Base-by-base conservation (phyloP, 306 rosid species). In the Rosa multiflora region DNA sequence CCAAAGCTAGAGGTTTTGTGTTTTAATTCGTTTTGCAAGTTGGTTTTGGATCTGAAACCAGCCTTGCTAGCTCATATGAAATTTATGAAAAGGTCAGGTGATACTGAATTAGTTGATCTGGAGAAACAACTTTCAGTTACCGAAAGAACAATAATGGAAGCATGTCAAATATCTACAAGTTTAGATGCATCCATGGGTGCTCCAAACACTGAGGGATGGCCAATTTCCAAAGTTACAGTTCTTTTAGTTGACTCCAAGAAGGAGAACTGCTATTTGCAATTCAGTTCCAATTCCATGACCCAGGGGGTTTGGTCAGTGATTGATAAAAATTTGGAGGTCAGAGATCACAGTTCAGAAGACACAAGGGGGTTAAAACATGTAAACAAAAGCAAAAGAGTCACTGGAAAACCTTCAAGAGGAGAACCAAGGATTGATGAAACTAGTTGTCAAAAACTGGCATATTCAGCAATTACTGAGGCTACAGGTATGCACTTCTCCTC, bases 251-350 rank as follows among this genome's bases (percentile, higher is more conserved):
- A 94, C 82, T 76, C 82, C 68, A 85, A 83, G 83, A 88, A 84
- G 78, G 96, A 94, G 83, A 81, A 83, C 56, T 94, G 97, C 79
- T 67, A 84, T 21, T 89, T 94, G 88, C 73, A 40, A 62, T 82
- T 77, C 77, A 79, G 78, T 88, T 82, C 88, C 76, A 76, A 78
- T 87, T 83, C 89, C 77, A 76, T 82, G 68, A 90, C 97, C 43
- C 63, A 70, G 20, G 97, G 96, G 66, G 88, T 87, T 66, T 92
- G 97, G 97, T 89, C 97, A 63, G 80, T 90, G 82, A 83, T 91
- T 82, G 94, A 90, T 78, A 92, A 85, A 83, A 84, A 71, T 74
- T 14, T 85, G 68, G 91, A 88, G 47, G 52, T 72, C 72, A 83
- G 80, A 23, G 49, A 70, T 58, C 87, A 78, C 79, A 82, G 73